Evolutionary conservation across 2,329 filamentous ascomycete genomes (phyloP), one percentile per base, ranked within the genome.

Genomic region (Chaetomiaceae sp.): DNA sequence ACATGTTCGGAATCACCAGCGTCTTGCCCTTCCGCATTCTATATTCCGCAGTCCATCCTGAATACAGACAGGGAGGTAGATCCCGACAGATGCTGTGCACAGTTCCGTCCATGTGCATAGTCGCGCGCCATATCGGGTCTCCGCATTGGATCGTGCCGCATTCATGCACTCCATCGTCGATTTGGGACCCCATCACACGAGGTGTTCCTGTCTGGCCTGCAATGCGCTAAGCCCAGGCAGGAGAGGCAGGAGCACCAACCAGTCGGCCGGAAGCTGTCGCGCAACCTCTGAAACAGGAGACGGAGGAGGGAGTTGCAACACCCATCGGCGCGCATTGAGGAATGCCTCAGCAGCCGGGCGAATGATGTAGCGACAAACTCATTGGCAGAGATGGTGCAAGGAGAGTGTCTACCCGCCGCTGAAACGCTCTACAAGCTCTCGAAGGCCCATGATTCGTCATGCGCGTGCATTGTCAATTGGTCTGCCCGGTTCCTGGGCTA

Each of bases 111-210:
- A n/a, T n/a, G n/a, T n/a, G 13, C 23, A 8, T 48, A 55, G 49
- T 54, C 56, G 59, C 56, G 59, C 55, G 58, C 58, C 47, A 58
- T 43, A 38, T 21, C 35, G 50, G 25, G 37, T 17, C 30, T 42
- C 38, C 34, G 49, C 55, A 61, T 61, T 61, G 56, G 58, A 52
- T 52, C 38, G 50, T 35, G 51, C 53, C 47, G 41, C 50, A 46
- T 54, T 59, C 53, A 58, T 58, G 58, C 59, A 55, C 42, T 31
- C 47, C 34, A 37, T 41, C 44, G 23, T 35, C 33, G 31, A 48
- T 46, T 47, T 38, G 31, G 20, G 27, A 16, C 16, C 34, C 43
- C 48, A 41, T 50, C 48, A 50, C 35, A 41, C 37, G 19, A 16
- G 25, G 27, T 16, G 21, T n/a, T 23, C 34, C 10, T 42, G 40